A percentile compares a stretch with the other conserved stretches of the same genome.
phyloP scores from a whole-genome alignment of 495 filamentous ascomycete species.

The Friedmanniomyces simplex region DNA sequence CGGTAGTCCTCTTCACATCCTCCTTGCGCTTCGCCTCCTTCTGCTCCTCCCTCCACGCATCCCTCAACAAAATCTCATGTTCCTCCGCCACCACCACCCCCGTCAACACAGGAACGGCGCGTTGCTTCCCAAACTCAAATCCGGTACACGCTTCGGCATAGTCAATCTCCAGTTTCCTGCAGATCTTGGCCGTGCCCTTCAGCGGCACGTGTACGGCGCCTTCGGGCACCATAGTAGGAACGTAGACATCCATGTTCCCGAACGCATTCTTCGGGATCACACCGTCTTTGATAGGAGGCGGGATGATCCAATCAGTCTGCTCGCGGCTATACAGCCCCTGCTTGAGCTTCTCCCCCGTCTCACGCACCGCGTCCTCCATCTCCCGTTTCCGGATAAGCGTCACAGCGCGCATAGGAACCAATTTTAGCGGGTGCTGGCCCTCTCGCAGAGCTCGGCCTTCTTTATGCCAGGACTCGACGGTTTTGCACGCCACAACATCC shows the following conservation, averaged over 20 bases:
- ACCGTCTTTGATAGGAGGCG: slow-evolving; percentile 70
- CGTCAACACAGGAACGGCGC: slow-evolving; percentile 83
- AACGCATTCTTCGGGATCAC: slow-evolving; percentile 89
- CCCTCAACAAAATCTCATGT: slow-evolving; percentile 60
- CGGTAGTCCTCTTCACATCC: slow-evolving; percentile 67
- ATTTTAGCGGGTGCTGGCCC: slow-evolving; percentile 68
- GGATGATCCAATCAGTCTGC: slow-evolving; percentile 93
- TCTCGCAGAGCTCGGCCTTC: slow-evolving; percentile 69
- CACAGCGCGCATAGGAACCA: slow-evolving; percentile 80
- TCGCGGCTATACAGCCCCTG: slow-evolving; percentile 75
- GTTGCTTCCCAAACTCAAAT: slow-evolving; percentile 89
- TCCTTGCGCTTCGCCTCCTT: slow-evolving; percentile 67
- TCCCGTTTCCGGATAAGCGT: slow-evolving; percentile 82
- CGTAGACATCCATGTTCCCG: slow-evolving; percentile 95
- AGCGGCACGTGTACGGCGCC: slow-evolving; percentile 77
- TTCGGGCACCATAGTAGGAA: slow-evolving; percentile 78
- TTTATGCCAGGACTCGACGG: slow-evolving; percentile 95
- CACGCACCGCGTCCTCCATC: slow-evolving; percentile 69
- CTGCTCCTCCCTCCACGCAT: slow-evolving; percentile 72
- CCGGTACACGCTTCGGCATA: slow-evolving; percentile 92
- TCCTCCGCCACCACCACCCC: slow-evolving; percentile 83
- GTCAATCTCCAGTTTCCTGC: slow-evolving; percentile 73
- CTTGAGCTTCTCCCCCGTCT: slow-evolving; percentile 68
- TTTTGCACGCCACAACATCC: slow-evolving; percentile 77
- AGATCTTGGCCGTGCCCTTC: slow-evolving; percentile 64